A percentile compares a stretch with the other conserved stretches of the same genome.
Conservation (phyloP, 73 alveolate species). For the Durusdinium trenchii region DNA sequence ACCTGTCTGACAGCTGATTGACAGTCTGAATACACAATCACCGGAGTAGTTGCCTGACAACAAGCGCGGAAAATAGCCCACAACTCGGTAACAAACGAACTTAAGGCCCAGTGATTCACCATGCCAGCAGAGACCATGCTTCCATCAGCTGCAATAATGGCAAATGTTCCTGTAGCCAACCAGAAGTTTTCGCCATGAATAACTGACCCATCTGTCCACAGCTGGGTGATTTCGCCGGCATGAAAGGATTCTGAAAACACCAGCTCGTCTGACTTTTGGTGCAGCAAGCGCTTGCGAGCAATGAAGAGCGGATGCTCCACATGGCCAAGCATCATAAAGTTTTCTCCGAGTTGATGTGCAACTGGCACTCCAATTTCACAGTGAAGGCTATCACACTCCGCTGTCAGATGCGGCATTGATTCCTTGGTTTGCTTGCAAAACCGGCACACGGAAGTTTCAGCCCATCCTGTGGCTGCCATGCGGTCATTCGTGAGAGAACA, state of each 20-base stretch:
- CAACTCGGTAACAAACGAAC: not conserved
- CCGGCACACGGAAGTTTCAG: not conserved
- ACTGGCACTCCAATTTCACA: not conserved
- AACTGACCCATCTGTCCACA: not conserved
- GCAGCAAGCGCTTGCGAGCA: not conserved
- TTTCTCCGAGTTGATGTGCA: not conserved
- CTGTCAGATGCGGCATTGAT: not conserved
- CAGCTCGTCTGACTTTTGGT: not conserved
- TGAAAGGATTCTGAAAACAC: not conserved
- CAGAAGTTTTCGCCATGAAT: not conserved
- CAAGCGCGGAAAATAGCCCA: not conserved
- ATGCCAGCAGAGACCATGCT: not conserved
- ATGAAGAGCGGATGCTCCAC: not conserved
- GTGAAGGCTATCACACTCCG: not conserved
- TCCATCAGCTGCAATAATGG: not conserved
- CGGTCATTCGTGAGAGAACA: not conserved
- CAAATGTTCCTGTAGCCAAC: not conserved
- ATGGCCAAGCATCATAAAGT: not conserved
- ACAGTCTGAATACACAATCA: not conserved
- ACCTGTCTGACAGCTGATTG: not conserved
- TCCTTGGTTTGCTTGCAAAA: not conserved
- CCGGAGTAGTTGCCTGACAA: not conserved
- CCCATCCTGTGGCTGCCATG: not conserved
- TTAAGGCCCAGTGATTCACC: not conserved
- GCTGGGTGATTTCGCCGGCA: not conserved